Base-by-base conservation (phyloP, 78 protist species). In the Cavenderia fasciculata region DNA sequence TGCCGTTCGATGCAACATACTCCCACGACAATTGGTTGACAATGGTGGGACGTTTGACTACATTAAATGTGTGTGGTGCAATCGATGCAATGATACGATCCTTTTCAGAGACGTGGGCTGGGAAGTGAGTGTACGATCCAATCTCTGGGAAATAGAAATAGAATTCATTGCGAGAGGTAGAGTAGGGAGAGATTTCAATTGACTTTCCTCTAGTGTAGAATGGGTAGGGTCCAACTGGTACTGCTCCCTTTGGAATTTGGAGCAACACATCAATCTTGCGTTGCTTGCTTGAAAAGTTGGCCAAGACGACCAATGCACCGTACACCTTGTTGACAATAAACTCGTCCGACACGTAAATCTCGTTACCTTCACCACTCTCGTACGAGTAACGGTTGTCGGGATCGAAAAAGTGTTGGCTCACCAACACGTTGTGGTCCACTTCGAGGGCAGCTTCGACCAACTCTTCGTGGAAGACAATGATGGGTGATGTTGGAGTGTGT, bases 21-120 rank as follows among this genome's bases (percentile, higher is more conserved):
- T 74, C 73, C 92, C 92, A 86, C 19, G 92, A 86, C 23, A 75
- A n/a, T n/a, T 69, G 74, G 46, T 86, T 66, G 27, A 86, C 82
- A 44, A 75, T 86, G 1, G 92, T 71, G 38, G 79, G 72, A 23
- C 59, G 41, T 0, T 16, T 10, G 34, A 86, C 92, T 12, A 86
- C 92, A 69, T 71, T 57, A 31, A 86, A 75, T 1, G 34, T 47
- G 46, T 71, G 71, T 66, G 92, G 92, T 19, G 33, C 25, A 3
- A 75, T 68, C 1, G 46, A 16, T 5, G 92, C 59, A 56, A 86
- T 75, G 49, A 86, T 66, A 0, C 59, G 56, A 23, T 71, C 59
- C 62, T 74, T 75, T 34, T 75, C 86, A 8, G 57, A 23, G 27
- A 71, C 40, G 14, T 86, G 92, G 0, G 86, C 59, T 2, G 92